phyloP scores from a whole-genome alignment of 257 asterid species.

The Rubia yunnanensis region DNA sequence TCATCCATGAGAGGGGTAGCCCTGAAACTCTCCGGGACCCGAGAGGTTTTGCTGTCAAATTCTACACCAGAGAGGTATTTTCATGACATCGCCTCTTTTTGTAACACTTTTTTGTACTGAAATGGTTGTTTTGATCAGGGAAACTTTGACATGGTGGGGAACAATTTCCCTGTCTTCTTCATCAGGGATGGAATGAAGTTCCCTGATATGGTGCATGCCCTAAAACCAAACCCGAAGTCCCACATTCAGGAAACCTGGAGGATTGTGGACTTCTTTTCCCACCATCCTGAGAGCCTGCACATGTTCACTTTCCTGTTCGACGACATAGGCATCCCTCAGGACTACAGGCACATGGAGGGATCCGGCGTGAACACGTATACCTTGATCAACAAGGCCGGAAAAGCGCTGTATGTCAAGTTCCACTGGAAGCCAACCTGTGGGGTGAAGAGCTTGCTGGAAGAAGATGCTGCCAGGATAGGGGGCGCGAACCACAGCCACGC shows the following conservation, averaged over 20 bases:
- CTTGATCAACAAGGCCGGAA: slow-evolving; percentile 26
- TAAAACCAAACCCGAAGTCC: slow-evolving; percentile 35
- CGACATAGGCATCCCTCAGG: slow-evolving; percentile 33
- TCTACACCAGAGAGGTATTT: slow-evolving; percentile 37
- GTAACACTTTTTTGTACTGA: background rate
- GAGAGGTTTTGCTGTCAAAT: slow-evolving; percentile 37
- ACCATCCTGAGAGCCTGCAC: slow-evolving; percentile 32
- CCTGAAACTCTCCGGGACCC: slow-evolving; percentile 33
- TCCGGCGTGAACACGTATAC: slow-evolving; percentile 32
- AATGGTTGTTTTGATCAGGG: slow-evolving; percentile 15
- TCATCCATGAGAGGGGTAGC: slow-evolving; percentile 32
- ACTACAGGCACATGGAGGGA: slow-evolving; percentile 34
- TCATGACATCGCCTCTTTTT: background rate
- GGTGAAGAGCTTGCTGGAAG: slow-evolving; percentile 28
- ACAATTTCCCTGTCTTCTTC: slow-evolving; percentile 35
- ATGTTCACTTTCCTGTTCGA: slow-evolving; percentile 35
- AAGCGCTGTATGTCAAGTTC: slow-evolving; percentile 31
- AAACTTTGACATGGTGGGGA: slow-evolving; percentile 33
- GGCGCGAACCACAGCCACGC: slow-evolving; percentile 37
- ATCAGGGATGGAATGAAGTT: slow-evolving; percentile 33
- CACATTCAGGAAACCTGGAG: slow-evolving; percentile 35
- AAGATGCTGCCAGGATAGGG: slow-evolving; percentile 23
- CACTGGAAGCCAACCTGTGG: slow-evolving; percentile 34
- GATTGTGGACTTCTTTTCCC: slow-evolving; percentile 30
- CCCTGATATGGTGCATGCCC: slow-evolving; percentile 33